Conservation (phyloP, 23 red algal species). For the Chondrus crispus region DNA sequence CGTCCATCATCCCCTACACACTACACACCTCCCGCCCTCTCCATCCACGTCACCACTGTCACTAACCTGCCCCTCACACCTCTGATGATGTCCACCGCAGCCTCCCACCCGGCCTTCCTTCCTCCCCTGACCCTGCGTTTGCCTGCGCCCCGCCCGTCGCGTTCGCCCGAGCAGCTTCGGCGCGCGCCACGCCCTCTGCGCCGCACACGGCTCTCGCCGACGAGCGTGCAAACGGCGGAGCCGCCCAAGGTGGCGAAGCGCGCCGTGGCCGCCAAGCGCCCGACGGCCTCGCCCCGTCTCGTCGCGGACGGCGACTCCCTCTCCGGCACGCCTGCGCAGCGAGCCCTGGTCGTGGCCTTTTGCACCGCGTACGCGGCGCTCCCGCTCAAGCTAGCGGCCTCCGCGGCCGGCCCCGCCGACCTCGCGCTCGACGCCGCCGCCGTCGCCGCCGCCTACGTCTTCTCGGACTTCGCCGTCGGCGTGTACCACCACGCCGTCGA, state of each 20-base stretch:
- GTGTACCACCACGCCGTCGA: slow-evolving; percentile 92
- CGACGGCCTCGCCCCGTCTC: slow-evolving; percentile 13
- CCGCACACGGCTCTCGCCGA: slow-evolving; percentile 16
- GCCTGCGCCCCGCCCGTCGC: neutral
- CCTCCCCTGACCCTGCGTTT: neutral
- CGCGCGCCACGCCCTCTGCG: neutral
- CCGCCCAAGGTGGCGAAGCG: neutral
- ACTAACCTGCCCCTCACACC: neutral
- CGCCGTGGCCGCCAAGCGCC: neutral
- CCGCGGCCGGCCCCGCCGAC: neutral
- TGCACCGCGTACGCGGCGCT: neutral
- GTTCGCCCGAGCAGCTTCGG: neutral
- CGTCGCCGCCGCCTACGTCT: slow-evolving; percentile 22
- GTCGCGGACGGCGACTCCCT: slow-evolving; percentile 27
- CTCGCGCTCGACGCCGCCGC: neutral
- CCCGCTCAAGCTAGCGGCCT: neutral
- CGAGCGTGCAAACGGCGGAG: neutral
- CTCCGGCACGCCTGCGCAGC: neutral
- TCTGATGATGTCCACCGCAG: neutral
- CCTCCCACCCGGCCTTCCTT: neutral
- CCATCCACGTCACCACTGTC: too few species aligned
- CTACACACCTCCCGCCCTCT: too few species aligned
- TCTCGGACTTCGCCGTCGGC: slow-evolving; percentile 78
- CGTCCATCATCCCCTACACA: too few species aligned
- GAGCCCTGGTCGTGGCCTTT: neutral